Percentiles rank a stretch among this genome's conserved stretches.
Conservation (phyloP, 257 asterid species). For the Ilex asprella region DNA sequence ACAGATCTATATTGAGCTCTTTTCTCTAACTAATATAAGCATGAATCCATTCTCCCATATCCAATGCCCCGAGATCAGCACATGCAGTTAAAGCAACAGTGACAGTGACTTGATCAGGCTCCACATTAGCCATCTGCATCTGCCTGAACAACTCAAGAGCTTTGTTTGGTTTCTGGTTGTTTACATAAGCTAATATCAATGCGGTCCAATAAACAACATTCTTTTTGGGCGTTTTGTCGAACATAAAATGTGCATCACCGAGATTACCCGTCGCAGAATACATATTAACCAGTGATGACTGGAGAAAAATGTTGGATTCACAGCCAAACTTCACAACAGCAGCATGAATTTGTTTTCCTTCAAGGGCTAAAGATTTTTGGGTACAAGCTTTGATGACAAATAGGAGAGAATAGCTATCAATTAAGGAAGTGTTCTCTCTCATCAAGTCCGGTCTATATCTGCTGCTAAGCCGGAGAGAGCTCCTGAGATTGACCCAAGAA, state of each 20-base stretch:
- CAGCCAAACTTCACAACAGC: slow-evolving; percentile 17
- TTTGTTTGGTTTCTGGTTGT: slow-evolving; percentile 16
- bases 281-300: slow-evolving; percentile 11
- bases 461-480: no score
- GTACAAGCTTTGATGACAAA: slow-evolving; percentile 19
- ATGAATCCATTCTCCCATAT: slow-evolving; percentile 21
- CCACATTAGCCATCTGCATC: slow-evolving; percentile 17
- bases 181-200: slow-evolving; percentile 17
- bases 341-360: slow-evolving; percentile 20
- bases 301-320: slow-evolving; percentile 11
- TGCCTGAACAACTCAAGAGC: slow-evolving; percentile 18
- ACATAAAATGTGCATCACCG: slow-evolving; percentile 14
- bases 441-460: no score
- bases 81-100: slow-evolving; percentile 20
- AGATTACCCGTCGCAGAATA: slow-evolving; percentile 14
- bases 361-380: slow-evolving; percentile 3
- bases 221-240: slow-evolving; percentile 23
- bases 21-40: slow-evolving; percentile 5
- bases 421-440: slow-evolving; percentile 9
- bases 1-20: slow-evolving; percentile 9
- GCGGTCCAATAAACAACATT: slow-evolving; percentile 23
- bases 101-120: slow-evolving; percentile 23
- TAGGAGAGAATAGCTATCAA: slow-evolving; percentile 23
- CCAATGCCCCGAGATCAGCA: slow-evolving; percentile 24
- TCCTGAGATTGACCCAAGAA: no score